Evolutionary conservation across 495 filamentous ascomycete genomes (phyloP).

Genomic region (Sporormia fimetaria): DNA sequence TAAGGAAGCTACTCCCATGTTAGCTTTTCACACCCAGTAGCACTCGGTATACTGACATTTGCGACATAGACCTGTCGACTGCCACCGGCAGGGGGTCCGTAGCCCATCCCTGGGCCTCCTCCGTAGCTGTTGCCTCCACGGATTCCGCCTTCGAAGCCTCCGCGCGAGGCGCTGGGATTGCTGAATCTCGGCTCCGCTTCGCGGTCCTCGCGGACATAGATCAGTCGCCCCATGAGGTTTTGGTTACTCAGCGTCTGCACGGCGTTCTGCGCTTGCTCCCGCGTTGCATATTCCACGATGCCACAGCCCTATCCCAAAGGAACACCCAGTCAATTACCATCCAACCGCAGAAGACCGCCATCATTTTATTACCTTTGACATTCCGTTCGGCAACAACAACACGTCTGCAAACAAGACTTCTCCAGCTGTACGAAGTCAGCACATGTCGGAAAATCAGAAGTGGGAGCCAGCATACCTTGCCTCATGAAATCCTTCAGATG

Average conservation of each 20-base stretch:
- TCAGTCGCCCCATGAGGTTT: slow-evolving; percentile 92
- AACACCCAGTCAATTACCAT: slow-evolving; percentile 99
- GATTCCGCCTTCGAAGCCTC: slow-evolving; percentile 34
- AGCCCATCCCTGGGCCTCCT: slow-evolving; percentile 38
- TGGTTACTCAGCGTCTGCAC: slow-evolving; percentile 98
- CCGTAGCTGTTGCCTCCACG: slow-evolving; percentile 40
- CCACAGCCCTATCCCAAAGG: slow-evolving; percentile 99
- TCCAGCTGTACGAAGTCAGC: slow-evolving; percentile 55
- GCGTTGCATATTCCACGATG: slow-evolving; percentile 99
- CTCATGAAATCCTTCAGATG: slow-evolving; percentile 99
- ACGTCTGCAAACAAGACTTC: slow-evolving; percentile 99
- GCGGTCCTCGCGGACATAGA: slow-evolving; percentile 97
- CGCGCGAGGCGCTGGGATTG: slow-evolving; percentile 43
- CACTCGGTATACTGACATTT: slow-evolving; percentile 69
- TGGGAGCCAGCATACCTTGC: slow-evolving; percentile 60
- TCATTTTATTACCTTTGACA: slow-evolving; percentile 99
- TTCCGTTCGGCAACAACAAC: slow-evolving; percentile 99
- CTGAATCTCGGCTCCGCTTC: slow-evolving; percentile 93
- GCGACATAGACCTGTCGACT: slow-evolving; percentile 91
- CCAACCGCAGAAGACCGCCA: slow-evolving; percentile 58
- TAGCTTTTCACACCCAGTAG: slow-evolving; percentile 22
- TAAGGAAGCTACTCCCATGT: slow-evolving; percentile 69
- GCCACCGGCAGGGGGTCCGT: slow-evolving; percentile 35
- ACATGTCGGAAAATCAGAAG: neutral
- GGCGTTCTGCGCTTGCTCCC: slow-evolving; percentile 96